Conservation (phyloP, 2,329 filamentous ascomycete genomes). For the Ascochyta lentis region DNA sequence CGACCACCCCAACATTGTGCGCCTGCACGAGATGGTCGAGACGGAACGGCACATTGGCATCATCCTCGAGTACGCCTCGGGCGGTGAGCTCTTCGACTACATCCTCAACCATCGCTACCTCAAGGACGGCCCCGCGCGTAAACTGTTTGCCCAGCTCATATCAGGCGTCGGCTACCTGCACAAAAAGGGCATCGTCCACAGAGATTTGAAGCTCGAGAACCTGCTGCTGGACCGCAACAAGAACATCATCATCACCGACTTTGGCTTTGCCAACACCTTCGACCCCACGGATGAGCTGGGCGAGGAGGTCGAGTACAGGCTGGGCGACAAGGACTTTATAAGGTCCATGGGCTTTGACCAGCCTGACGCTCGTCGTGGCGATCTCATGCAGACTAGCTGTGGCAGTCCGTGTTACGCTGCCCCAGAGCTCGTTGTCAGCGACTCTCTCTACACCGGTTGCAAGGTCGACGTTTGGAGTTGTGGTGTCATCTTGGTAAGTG, state of each 20-base stretch:
- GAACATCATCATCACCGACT: slow-evolving; percentile 99
- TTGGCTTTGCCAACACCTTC: slow-evolving; percentile 98
- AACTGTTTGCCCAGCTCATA: slow-evolving; percentile 92
- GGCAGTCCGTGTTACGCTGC: slow-evolving; percentile 98
- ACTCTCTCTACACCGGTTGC: slow-evolving; percentile 93
- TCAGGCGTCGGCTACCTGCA: slow-evolving; percentile 97
- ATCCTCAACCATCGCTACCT: slow-evolving; percentile 96
- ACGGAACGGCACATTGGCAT: slow-evolving; percentile 97
- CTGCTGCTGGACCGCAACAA: slow-evolving; percentile 91
- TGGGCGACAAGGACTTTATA: slow-evolving; percentile 87
- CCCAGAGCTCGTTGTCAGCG: slow-evolving; percentile 94
- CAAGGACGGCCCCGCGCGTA: slow-evolving; percentile 88
- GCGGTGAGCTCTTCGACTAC: slow-evolving; percentile 97
- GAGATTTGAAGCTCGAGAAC: slow-evolving; percentile 96
- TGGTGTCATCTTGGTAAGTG: slow-evolving; percentile 91
- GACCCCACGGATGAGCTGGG: slow-evolving; percentile 85
- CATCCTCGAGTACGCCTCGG: slow-evolving; percentile 96
- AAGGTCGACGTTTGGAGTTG: slow-evolving; percentile 99
- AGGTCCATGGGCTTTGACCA: slow-evolving; percentile 87
- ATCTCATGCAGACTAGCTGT: slow-evolving; percentile 99
- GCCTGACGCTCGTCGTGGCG: slow-evolving; percentile 77
- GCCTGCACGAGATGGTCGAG: slow-evolving; percentile 97
- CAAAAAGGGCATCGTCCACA: slow-evolving; percentile 97
- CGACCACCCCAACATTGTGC: slow-evolving; percentile 95
- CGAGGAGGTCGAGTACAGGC: slow-evolving; percentile 87